phyloP scores from a whole-genome alignment of 768 basidiomycete species.

The Lentinula sp. region DNA sequence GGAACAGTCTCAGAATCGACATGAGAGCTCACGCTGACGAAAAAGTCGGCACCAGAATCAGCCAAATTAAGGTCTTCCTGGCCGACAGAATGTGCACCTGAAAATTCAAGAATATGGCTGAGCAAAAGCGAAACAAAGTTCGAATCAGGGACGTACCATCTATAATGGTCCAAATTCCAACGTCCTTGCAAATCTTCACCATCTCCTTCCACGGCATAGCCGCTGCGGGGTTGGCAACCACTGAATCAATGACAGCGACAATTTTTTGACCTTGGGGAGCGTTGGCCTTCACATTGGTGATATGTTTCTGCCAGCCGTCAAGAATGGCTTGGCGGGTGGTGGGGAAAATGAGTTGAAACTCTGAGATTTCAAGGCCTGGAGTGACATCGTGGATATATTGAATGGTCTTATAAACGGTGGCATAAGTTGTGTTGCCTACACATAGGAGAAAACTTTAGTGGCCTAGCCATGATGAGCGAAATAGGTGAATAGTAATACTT shows the following conservation, averaged over 20 bases:
- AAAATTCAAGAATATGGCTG: not conserved
- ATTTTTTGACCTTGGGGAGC: constrained; percentile 25
- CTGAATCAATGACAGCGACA: constrained; percentile 49
- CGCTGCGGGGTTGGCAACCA: constrained; percentile 44
- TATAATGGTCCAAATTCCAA: constrained; percentile 45
- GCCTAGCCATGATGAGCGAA: not conserved
- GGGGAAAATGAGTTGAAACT: constrained; percentile 41
- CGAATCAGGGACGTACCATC: constrained; percentile 21
- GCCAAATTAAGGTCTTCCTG: constrained; percentile 49
- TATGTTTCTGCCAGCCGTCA: constrained; percentile 31
- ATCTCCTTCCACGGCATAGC: constrained; percentile 56
- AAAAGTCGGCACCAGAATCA: constrained; percentile 48
- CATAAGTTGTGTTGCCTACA: constrained; percentile 52
- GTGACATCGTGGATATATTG: constrained; percentile 46
- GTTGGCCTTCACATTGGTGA: constrained; percentile 13
- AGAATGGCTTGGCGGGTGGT: constrained; percentile 49
- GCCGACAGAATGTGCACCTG: constrained; percentile 59
- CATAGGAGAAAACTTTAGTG: not conserved
- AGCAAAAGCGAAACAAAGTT: not conserved
- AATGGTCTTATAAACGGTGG: constrained; percentile 38
- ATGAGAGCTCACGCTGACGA: constrained; percentile 34
- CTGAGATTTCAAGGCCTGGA: constrained; percentile 37
- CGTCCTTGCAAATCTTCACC: constrained; percentile 46
- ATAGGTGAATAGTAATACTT: constrained; percentile 15
- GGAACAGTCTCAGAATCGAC: constrained; percentile 12